Evolutionary conservation across 2,329 filamentous ascomycete species (phyloP).

Genomic region (Aspergillus sp.): DNA sequence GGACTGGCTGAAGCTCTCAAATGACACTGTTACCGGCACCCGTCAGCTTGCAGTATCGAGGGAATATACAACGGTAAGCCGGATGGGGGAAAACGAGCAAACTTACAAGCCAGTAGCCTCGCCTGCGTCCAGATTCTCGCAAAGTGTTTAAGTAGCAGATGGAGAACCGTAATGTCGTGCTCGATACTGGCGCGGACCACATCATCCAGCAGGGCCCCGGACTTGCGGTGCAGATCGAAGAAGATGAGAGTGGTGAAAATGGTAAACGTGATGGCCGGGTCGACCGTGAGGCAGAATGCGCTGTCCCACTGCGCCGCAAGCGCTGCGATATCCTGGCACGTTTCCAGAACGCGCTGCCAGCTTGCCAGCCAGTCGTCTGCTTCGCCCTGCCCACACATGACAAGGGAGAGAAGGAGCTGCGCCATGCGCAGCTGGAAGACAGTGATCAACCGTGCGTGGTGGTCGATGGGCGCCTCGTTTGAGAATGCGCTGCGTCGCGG

Average conservation of each 20-base stretch:
- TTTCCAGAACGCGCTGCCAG: slow-evolving; percentile 37
- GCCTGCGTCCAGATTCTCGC: slow-evolving; percentile 24
- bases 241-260: slow-evolving; percentile 35
- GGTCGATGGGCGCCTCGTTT: slow-evolving; percentile 32
- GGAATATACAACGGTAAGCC: not conserved
- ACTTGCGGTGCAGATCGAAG: slow-evolving; percentile 33
- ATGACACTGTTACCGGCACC: no score
- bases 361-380: slow-evolving; percentile 29
- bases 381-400: slow-evolving; percentile 29
- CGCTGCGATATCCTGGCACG: slow-evolving; percentile 37
- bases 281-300: slow-evolving; percentile 34
- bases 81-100: not conserved
- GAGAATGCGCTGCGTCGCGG: slow-evolving; percentile 35
- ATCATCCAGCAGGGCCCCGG: not conserved
- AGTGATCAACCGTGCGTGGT: slow-evolving; percentile 13
- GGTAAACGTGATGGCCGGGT: slow-evolving; percentile 43
- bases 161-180: slow-evolving; percentile 24
- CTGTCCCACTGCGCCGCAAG: slow-evolving; percentile 40
- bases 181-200: slow-evolving; percentile 17
- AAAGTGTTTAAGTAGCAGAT: slow-evolving; percentile 31
- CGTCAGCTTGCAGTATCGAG: no score
- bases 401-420: slow-evolving; percentile 8
- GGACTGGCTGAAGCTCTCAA: no score
- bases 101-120: not conserved
- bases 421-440: not conserved